Conservation (phyloP, 306 rosid species). For the Dryas alaskensis region DNA sequence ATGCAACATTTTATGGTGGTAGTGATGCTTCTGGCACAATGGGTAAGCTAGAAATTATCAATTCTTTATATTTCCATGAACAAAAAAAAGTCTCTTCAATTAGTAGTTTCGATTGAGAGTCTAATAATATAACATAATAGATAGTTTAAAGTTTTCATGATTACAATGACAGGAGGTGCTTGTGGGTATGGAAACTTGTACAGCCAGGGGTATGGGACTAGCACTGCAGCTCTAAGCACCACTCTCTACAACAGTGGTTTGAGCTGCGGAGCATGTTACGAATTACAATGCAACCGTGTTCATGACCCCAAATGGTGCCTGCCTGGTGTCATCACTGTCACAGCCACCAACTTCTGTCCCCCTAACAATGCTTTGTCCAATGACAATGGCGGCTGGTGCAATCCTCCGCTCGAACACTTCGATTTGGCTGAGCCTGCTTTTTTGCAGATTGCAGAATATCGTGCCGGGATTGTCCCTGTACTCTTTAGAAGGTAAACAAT, state of each 20-base stretch:
- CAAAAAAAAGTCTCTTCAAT: too few species aligned
- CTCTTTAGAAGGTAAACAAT: slow-evolving; percentile 34
- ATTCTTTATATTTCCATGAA: not conserved
- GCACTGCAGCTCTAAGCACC: slow-evolving; percentile 44
- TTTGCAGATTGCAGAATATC: slow-evolving; percentile 35
- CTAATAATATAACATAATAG: too few species aligned
- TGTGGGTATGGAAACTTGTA: slow-evolving; percentile 45
- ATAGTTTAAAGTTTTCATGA: too few species aligned
- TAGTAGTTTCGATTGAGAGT: too few species aligned
- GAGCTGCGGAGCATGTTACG: slow-evolving; percentile 41
- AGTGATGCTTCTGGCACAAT: slow-evolving; percentile 45
- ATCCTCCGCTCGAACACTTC: slow-evolving; percentile 42
- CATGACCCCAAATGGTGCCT: slow-evolving; percentile 44
- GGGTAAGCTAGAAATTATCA: slow-evolving; percentile 25
- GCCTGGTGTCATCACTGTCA: slow-evolving; percentile 27
- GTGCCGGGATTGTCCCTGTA: slow-evolving; percentile 42
- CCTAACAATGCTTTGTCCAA: slow-evolving; percentile 35
- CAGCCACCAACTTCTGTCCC: slow-evolving; percentile 45
- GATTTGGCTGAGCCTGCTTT: slow-evolving; percentile 45
- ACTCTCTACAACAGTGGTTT: slow-evolving; percentile 31
- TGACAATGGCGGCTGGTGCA: slow-evolving; percentile 52
- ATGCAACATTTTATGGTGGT: slow-evolving; percentile 46
- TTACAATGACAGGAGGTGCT: slow-evolving; percentile 32
- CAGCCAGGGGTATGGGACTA: slow-evolving; percentile 42
- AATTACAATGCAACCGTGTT: slow-evolving; percentile 26